phyloP scores from a whole-genome alignment of 2,329 filamentous ascomycete species.

The Paracoccidioides lutzii region DNA sequence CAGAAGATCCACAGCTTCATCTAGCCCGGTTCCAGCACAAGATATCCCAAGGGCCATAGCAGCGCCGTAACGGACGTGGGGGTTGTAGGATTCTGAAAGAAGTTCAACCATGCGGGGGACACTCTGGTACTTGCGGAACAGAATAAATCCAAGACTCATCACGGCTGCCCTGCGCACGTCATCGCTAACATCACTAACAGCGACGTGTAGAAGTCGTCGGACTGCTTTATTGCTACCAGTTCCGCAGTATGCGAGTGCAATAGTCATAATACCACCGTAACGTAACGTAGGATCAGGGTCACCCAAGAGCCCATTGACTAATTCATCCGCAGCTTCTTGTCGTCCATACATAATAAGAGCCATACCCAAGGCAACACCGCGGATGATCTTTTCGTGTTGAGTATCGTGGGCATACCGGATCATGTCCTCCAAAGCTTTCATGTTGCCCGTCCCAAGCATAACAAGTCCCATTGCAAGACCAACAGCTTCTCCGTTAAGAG shows the following conservation, averaged over 20 bases:
- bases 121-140: slow-evolving; percentile 94
- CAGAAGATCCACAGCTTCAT: slow-evolving; percentile 89
- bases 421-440: slow-evolving; percentile 89
- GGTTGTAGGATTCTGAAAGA: slow-evolving; percentile 96
- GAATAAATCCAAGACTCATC: slow-evolving; percentile 94
- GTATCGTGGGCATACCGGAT: slow-evolving; percentile 96
- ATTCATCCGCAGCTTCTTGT: slow-evolving; percentile 85
- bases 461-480: slow-evolving; percentile 93
- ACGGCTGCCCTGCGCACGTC: slow-evolving; percentile 93
- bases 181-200: slow-evolving; percentile 95
- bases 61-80: slow-evolving; percentile 92
- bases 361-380: slow-evolving; percentile 91
- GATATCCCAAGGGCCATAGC: slow-evolving; percentile 98
- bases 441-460: slow-evolving; percentile 96
- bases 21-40: slow-evolving; percentile 87
- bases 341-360: slow-evolving; percentile 95
- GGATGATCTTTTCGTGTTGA: slow-evolving; percentile 97
- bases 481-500: slow-evolving; percentile 91
- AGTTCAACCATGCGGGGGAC: slow-evolving; percentile 98
- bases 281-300: slow-evolving; percentile 87
- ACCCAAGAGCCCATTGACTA: slow-evolving; percentile 84
- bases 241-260: slow-evolving; percentile 91
- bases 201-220: slow-evolving; percentile 84
- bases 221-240: slow-evolving; percentile 98
- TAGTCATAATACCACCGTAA: slow-evolving; percentile 98